Evolutionary conservation across 371 early-diverging fungal species (phyloP), one percentile per base, ranked within the genome.

Genomic region (Capniomyces stellatus): DNA sequence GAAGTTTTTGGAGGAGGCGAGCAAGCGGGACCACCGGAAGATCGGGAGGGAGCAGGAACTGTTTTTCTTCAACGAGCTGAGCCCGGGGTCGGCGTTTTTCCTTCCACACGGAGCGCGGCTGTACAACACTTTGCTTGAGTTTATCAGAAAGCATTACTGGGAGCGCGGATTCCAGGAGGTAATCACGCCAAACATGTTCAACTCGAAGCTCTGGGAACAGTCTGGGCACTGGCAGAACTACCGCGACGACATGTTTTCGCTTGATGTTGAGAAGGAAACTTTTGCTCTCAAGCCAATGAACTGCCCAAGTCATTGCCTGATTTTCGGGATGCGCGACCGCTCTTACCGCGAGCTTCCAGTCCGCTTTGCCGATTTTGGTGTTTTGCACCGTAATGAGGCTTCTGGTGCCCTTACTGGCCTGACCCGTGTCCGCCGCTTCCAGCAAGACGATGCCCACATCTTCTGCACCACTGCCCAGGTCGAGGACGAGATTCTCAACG

Each of bases 361-460:
- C n/a, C 82, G 99, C 35, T 75, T 89, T 54, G 99, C 99, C 18
- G 99, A 99, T 72, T 99, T 99, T 67, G 98, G 99, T 61, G 96
- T 98, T 21, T 73, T 99, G 50, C 99, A 99, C 69, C 80, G 99
- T 59, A 98, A 98, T 61, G 99, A 99, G 64, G 84, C 89, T 30
- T 89, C 91, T 19, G 99, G 99, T 30, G 91, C 98, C 8, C 74
- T 99, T 25, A 82, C 88, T 35, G 99, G 99, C 35, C 77, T 98
- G 58, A 98, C 99, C 13, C 83, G 99, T 61, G 99, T 98, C 15
- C 83, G 99, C 61, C 82, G 98, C 55, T 98, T 99, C 89, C 95
- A 97, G 68, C 99, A 99, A 71, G 99, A 98, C 69, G 99, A 99
- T 75, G 98, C 98, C 3, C 99, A 99, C 61, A 97, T 98, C 57